Percentiles rank a stretch among this genome's conserved stretches.
These are phyloP conservation scores for Penicillium hesseltinei DNA, from an alignment of 2,329 filamentous ascomycete species.

Conservation along the genomic window DNA sequence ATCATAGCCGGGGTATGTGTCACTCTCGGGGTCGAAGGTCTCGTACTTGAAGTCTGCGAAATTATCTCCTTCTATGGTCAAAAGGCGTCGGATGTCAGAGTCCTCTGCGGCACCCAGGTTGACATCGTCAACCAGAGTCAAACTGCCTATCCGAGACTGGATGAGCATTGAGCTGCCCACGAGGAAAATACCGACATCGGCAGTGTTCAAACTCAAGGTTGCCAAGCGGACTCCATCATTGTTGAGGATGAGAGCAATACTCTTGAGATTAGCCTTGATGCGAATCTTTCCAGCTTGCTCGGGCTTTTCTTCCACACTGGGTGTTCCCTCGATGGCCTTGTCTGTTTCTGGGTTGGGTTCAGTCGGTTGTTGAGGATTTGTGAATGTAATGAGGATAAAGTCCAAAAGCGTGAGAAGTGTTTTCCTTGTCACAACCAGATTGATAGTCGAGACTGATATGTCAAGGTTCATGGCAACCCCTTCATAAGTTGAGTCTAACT, in stretches of 20 bases:
- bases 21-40: slow-evolving; percentile 76
- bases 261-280: slow-evolving; percentile 90
- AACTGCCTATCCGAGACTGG: slow-evolving; percentile 78
- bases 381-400: slow-evolving; percentile 91
- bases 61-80: slow-evolving; percentile 93
- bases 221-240: slow-evolving; percentile 95
- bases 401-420: slow-evolving; percentile 90
- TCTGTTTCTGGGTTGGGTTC: slow-evolving; percentile 33
- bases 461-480: slow-evolving; percentile 92
- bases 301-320: slow-evolving; percentile 26
- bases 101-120: slow-evolving; percentile 81
- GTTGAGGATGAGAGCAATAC: slow-evolving; percentile 90
- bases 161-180: slow-evolving; percentile 83
- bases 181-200: slow-evolving; percentile 85
- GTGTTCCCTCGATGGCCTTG: slow-evolving; percentile 28
- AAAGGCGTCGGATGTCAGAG: slow-evolving; percentile 78
- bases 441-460: slow-evolving; percentile 90
- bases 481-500: slow-evolving; percentile 88
- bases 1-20: slow-evolving; percentile 89
- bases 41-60: slow-evolving; percentile 97
- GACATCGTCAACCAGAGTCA: slow-evolving; percentile 88
- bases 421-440: slow-evolving; percentile 87
- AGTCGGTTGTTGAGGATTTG: slow-evolving; percentile 57
- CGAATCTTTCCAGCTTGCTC: slow-evolving; percentile 70
- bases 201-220: slow-evolving; percentile 87